phyloP scores from a whole-genome alignment of 495 filamentous ascomycete genomes.

The Letharia lupina region DNA sequence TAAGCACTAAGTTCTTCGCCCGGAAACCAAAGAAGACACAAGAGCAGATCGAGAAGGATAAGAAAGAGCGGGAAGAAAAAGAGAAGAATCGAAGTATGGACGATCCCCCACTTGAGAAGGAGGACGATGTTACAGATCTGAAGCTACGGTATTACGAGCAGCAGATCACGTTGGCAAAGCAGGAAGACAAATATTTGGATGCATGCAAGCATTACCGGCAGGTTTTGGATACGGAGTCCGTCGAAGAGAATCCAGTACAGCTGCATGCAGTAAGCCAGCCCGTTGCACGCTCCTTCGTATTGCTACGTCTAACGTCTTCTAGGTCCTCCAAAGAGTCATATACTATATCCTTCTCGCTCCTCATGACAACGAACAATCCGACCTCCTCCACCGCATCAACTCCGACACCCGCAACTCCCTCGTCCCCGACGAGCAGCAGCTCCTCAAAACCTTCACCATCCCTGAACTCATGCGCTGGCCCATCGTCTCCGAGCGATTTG shows the following conservation, averaged over 20 bases:
- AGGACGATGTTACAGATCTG: slow-evolving; percentile 90
- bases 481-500: slow-evolving; percentile 75
- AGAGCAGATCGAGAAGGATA: slow-evolving; percentile 80
- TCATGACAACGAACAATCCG: slow-evolving; percentile 97
- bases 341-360: slow-evolving; percentile 96
- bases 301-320: slow-evolving; percentile 2
- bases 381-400: slow-evolving; percentile 88
- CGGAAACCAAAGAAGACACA: slow-evolving; percentile 82
- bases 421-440: slow-evolving; percentile 63
- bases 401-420: slow-evolving; percentile 53
- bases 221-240: slow-evolving; percentile 88
- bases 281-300: background rate
- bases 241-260: slow-evolving; percentile 79
- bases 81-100: slow-evolving; percentile 62
- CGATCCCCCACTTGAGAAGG: slow-evolving; percentile 63
- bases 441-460: slow-evolving; percentile 89
- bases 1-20: slow-evolving; percentile 84
- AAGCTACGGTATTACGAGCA: slow-evolving; percentile 96
- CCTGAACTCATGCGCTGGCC: slow-evolving; percentile 98
- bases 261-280: slow-evolving; percentile 61
- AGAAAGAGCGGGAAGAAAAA: slow-evolving; percentile 73
- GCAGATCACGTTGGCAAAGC: slow-evolving; percentile 88
- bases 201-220: slow-evolving; percentile 95
- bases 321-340: slow-evolving; percentile 86
- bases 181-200: slow-evolving; percentile 93